Conservation (phyloP, 1,284 basidiomycete species). For the Ganoderma multipileum region DNA sequence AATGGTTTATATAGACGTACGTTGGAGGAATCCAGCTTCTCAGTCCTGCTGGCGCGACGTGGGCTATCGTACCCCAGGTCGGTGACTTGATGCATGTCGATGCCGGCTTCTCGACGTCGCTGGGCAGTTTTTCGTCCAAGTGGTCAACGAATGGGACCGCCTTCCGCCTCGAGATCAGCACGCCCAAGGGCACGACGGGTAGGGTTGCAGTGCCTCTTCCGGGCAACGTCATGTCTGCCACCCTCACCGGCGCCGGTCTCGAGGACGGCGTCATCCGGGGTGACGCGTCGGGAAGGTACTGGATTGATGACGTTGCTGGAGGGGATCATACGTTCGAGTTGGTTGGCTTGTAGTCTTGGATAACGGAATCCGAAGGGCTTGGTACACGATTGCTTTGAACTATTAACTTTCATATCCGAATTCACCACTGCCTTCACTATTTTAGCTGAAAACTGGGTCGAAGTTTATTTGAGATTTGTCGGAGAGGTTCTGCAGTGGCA, state of each 20-base stretch:
- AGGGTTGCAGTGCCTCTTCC: no score
- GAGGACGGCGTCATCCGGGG: not conserved
- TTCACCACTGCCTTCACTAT: no score
- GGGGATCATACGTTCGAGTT: no score
- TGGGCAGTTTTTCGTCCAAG: slow-evolving; percentile 22
- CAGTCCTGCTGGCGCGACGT: slow-evolving; percentile 21
- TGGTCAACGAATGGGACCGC: slow-evolving; percentile 9
- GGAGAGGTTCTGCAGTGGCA: no score
- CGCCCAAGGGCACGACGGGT: slow-evolving; percentile 24
- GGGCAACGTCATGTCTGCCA: slow-evolving; percentile 7
- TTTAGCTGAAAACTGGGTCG: no score
- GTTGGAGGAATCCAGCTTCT: slow-evolving; percentile 30
- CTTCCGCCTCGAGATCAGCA: slow-evolving; percentile 21
- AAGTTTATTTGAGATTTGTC: no score
- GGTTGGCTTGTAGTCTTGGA: no score
- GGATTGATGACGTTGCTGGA: no score
- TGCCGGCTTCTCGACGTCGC: slow-evolving; percentile 23
- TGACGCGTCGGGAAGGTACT: slow-evolving; percentile 19
- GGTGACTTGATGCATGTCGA: slow-evolving; percentile 24
- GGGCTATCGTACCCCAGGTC: slow-evolving; percentile 23
- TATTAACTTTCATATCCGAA: no score
- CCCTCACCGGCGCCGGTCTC: not conserved
- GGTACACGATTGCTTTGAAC: no score
- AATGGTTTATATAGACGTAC: no score
- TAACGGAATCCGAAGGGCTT: no score